Evolutionary conservation across 768 basidiomycete genomes (phyloP), one percentile per base, ranked within the genome.

Genomic region (Candolleomyces eurysporus): DNA sequence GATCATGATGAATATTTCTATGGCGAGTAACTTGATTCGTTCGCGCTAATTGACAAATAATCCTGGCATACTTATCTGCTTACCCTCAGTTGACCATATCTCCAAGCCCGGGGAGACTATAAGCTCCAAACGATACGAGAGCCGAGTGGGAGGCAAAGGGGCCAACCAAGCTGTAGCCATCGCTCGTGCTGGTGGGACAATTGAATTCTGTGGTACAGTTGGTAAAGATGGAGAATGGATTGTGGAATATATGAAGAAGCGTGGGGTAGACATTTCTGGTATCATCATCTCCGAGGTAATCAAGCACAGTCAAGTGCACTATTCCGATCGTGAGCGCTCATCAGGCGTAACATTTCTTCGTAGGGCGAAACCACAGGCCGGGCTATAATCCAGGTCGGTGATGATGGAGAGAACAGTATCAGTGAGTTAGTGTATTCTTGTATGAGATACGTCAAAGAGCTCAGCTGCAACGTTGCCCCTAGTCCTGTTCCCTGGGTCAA

Each of bases 101-200:
- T 82, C 78, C 16, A 79, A 77, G 40, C 83, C 85, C 1, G 85
- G 85, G 32, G 80, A 87, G 70, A 88, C 86, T 4, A 81, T 86
- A 31, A 84, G 84, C 1, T 86, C 86, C 8, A 69, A 72, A 31
- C 67, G 63, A 1, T 79, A 83, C 56, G 79, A 81, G 54, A 78
- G 81, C 54, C 76, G 82, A 0, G 75, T 81, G 2, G 86, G 86
- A 5, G 86, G 86, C 1, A 87, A 87, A 67, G 86, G 86, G 39
- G 85, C 83, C 9, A 88, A 88, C 68, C 86, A 88, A 68, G 83
- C 86, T 6, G 81, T 82, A 6, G 84, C 86, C 2, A 75, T 86
- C 21, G 78, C 80, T 0, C 76, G 76, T 43, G 85, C 86, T 16
- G 82, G 82, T 13, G 83, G 76, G 1, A 64, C 58, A 5, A 83